A percentile compares a stretch with the other conserved stretches of the same genome.
Evolutionary conservation across 129 eudicot genomes (phyloP).

Genomic region (Gnaphalium uliginosum): DNA sequence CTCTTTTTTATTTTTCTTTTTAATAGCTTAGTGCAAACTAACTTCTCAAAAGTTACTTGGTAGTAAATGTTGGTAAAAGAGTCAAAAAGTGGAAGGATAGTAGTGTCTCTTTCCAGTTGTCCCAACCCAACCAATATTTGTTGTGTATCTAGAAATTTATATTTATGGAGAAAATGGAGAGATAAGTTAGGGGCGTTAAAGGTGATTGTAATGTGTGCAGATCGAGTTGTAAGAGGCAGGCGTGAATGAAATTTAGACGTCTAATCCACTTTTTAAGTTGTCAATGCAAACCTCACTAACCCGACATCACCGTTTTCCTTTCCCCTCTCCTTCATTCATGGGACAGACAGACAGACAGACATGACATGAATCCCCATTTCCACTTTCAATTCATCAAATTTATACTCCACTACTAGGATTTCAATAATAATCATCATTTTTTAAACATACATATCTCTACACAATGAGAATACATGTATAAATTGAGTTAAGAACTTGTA

Average conservation of each 20-base stretch:
- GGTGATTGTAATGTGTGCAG: constrained; percentile 15
- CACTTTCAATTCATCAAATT: background rate
- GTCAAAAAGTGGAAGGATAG: constrained; percentile 19
- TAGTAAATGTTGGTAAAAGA: constrained; percentile 14
- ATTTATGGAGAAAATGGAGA: constrained; percentile 21
- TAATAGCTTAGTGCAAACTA: no score
- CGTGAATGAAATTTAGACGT: constrained; percentile 53
- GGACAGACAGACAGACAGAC: background rate
- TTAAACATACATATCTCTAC: no score
- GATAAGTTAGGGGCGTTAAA: background rate
- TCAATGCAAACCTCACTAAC: constrained; percentile 34
- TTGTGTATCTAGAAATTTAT: constrained; percentile 4
- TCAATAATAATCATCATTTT: background rate
- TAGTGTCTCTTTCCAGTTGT: constrained; percentile 25
- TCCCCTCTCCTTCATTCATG: constrained; percentile 25
- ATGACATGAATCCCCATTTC: constrained; percentile 5
- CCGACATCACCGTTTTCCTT: constrained; percentile 25
- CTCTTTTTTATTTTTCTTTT: no score
- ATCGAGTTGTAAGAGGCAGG: constrained; percentile 20
- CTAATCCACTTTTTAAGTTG: constrained; percentile 23
- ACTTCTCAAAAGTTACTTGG: no score
- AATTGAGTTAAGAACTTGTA: no score
- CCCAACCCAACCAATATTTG: background rate
- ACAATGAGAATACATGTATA: no score
- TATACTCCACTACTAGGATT: background rate